phyloP scores from a whole-genome alignment of 2,329 filamentous ascomycete species.

The Ophiocordyceps camponoti-floridani region DNA sequence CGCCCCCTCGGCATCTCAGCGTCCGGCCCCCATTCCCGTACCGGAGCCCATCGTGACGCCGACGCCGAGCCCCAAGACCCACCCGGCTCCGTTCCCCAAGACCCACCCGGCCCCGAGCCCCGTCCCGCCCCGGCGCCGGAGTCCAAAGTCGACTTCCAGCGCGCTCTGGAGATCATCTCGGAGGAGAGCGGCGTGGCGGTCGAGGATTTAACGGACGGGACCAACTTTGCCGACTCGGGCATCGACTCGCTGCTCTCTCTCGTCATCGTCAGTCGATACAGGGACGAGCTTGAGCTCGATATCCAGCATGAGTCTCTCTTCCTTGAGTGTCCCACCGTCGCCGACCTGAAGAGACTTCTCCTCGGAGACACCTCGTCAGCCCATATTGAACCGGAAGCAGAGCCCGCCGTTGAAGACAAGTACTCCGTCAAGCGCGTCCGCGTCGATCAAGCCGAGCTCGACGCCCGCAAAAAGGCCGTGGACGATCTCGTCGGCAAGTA shows the following conservation, averaged over 20 bases:
- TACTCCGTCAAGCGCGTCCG: not conserved
- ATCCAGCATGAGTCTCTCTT: constrained; percentile 30
- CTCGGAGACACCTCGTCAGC: not conserved
- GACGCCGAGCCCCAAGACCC: not conserved
- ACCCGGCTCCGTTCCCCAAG: not conserved
- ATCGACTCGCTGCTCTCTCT: constrained; percentile 42
- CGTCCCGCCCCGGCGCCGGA: not conserved
- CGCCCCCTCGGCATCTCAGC: not conserved
- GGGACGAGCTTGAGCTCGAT: constrained; percentile 38
- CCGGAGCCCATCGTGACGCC: not conserved
- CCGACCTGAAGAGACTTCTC: constrained; percentile 24
- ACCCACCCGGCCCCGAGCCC: not conserved
- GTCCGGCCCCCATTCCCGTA: not conserved
- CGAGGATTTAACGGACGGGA: constrained; percentile 14
- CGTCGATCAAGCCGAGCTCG: not conserved
- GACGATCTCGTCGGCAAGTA: constrained; percentile 1
- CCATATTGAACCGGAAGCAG: not conserved
- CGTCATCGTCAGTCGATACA: constrained; percentile 34
- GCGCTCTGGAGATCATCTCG: constrained; percentile 1
- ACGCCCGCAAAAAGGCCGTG: constrained; percentile 1
- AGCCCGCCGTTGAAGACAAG: not conserved
- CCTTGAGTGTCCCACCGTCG: constrained; percentile 33
- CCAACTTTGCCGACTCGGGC: constrained; percentile 36
- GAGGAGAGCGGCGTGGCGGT: constrained; percentile 4
- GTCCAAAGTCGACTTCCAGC: constrained; percentile 1